Conservation (phyloP, 1,284 basidiomycete species). For the Neonothopanus nambi region DNA sequence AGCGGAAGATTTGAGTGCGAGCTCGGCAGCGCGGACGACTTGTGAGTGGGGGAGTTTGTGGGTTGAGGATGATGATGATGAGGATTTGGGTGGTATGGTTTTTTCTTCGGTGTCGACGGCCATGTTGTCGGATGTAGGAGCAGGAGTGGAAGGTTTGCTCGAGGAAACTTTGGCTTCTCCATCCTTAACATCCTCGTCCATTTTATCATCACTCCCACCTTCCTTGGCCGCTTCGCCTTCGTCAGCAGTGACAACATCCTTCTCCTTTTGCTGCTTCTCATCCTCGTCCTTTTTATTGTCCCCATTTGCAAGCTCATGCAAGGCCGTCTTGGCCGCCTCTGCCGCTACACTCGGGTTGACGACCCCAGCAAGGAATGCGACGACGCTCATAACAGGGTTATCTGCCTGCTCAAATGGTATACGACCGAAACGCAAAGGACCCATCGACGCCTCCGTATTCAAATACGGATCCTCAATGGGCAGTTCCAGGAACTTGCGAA, state of each 20-base stretch:
- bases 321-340: constrained; percentile 89
- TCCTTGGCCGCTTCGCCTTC: constrained; percentile 21
- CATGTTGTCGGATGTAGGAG: constrained; percentile 38
- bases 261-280: constrained; percentile 28
- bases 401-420: constrained; percentile 94
- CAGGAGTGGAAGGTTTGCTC: constrained; percentile 23
- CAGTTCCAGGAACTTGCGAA: constrained; percentile 92
- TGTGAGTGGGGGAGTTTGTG: constrained; percentile 67
- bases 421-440: constrained; percentile 76
- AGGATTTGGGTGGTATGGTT: neutral
- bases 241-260: constrained; percentile 32
- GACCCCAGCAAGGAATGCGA: constrained; percentile 93
- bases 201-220: constrained; percentile 29
- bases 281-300: constrained; percentile 39
- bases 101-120: constrained; percentile 41
- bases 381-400: constrained; percentile 98
- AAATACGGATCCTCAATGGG: constrained; percentile 96
- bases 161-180: neutral
- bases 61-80: constrained; percentile 2
- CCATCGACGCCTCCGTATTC: constrained; percentile 72
- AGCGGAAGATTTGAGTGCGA: constrained; percentile 89
- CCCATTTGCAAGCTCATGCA: constrained; percentile 75
- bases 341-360: constrained; percentile 91
- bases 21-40: constrained; percentile 76
- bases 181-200: constrained; percentile 16